These are phyloP conservation scores for Amanita exitialis DNA, from an alignment of 768 basidiomycete species.

Conservation along the genomic window DNA sequence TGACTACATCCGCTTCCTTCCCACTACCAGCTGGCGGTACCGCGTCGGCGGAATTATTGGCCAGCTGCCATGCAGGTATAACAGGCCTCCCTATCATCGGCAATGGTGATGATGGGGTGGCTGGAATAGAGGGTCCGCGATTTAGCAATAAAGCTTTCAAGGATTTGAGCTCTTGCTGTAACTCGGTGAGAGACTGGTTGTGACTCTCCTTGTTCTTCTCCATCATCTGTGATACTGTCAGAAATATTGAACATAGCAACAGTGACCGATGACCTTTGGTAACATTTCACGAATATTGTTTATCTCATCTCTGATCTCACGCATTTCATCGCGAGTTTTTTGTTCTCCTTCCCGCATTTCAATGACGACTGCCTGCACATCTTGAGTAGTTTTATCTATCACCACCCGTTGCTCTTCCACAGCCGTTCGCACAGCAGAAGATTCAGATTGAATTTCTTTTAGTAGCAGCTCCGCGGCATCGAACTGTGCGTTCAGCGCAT, in stretches of 20 bases:
- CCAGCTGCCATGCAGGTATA: conserved; percentile 90
- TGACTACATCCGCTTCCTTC: conserved; percentile 1
- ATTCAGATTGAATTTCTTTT: conserved; percentile 72
- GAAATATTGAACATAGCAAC: conserved; percentile 3
- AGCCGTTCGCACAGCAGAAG: conserved; percentile 56
- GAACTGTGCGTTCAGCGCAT: conserved; percentile 80
- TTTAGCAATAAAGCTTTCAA: conserved; percentile 83
- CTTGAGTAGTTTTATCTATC: conserved; percentile 61
- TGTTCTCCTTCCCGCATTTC: conserved; percentile 74
- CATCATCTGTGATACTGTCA: conserved; percentile 58
- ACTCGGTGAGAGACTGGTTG: conserved; percentile 69
- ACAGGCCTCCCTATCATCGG: conserved; percentile 49
- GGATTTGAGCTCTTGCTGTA: conserved; percentile 92
- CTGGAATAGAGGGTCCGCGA: conserved; percentile 44
- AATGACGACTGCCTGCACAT: conserved; percentile 61
- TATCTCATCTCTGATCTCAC: conserved; percentile 86
- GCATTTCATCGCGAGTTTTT: conserved; percentile 79
- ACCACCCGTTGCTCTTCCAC: conserved; percentile 70
- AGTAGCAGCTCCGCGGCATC: conserved; percentile 79
- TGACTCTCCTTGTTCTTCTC: conserved; percentile 88
- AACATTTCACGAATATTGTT: conserved; percentile 86
- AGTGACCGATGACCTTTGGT: conserved; percentile 63
- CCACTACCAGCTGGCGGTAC: not conserved
- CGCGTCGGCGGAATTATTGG: conserved; percentile 17
- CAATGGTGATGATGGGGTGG: conserved; percentile 41